Percentiles rank a stretch among this genome's conserved stretches.
These are phyloP conservation scores for Alternaria sp. DNA, from an alignment of 2,329 filamentous ascomycete species.

Conservation along the genomic window DNA sequence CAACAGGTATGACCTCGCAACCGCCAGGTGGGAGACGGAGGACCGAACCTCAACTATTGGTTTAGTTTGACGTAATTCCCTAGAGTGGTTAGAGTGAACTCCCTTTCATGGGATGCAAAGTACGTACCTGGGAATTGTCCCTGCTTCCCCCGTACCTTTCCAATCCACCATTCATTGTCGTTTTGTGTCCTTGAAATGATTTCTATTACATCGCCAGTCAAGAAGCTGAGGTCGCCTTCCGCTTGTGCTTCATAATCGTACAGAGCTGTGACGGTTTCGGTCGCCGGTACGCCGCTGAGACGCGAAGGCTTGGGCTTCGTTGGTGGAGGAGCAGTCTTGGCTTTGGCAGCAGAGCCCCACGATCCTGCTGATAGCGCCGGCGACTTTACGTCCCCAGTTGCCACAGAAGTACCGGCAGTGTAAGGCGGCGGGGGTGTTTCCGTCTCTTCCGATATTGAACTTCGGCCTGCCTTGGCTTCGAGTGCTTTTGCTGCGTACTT, in stretches of 20 bases:
- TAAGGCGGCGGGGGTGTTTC: slow-evolving; percentile 54
- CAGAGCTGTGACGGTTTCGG: slow-evolving; percentile 85
- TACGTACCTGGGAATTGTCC: slow-evolving; percentile 93
- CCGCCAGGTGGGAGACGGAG: slow-evolving; percentile 2
- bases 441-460: slow-evolving; percentile 44
- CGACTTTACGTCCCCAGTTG: slow-evolving; percentile 33
- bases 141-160: slow-evolving; percentile 77
- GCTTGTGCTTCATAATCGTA: slow-evolving; percentile 98
- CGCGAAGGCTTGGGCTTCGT: slow-evolving; percentile 72
- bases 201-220: slow-evolving; percentile 87
- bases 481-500: slow-evolving; percentile 54
- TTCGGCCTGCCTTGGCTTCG: slow-evolving; percentile 46
- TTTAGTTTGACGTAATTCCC: slow-evolving; percentile 57
- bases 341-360: slow-evolving; percentile 58
- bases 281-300: slow-evolving; percentile 69
- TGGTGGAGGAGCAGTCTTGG: slow-evolving; percentile 60
- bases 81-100: slow-evolving; percentile 39
- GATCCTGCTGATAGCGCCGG: slow-evolving; percentile 46
- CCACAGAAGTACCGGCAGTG: slow-evolving; percentile 43
- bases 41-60: slow-evolving; percentile 21
- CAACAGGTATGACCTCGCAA: slow-evolving; percentile 27
- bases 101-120: neutral
- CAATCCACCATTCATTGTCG: slow-evolving; percentile 97
- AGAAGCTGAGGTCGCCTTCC: slow-evolving; percentile 91
- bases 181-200: slow-evolving; percentile 84